A percentile compares a stretch with the other conserved stretches of the same genome.
Conservation (phyloP, 176 grass and related monocot species). For the Metroxylon sagu region DNA sequence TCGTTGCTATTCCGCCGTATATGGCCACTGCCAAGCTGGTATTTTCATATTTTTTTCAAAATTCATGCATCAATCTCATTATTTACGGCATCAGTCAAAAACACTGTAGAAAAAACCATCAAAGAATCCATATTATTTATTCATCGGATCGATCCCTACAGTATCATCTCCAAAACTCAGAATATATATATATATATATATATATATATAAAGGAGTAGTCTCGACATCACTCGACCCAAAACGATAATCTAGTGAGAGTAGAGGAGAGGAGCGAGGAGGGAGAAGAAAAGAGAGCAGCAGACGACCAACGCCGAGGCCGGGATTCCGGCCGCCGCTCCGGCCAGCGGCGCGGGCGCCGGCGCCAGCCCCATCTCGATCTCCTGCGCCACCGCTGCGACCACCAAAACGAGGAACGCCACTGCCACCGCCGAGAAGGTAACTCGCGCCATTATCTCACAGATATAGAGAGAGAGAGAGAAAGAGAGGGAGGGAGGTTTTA, state of each 20-base stretch:
- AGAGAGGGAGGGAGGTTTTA: not conserved
- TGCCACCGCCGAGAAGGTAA: constrained; percentile 25
- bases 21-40: too few species aligned
- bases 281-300: constrained; percentile 42
- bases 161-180: too few species aligned
- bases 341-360: constrained; percentile 37
- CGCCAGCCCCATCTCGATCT: constrained; percentile 23
- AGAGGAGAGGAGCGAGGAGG: constrained; percentile 29
- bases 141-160: too few species aligned
- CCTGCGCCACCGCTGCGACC: constrained; percentile 40
- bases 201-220: too few species aligned
- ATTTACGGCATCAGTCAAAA: too few species aligned
- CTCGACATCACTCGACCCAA: too few species aligned
- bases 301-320: constrained; percentile 33
- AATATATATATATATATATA: too few species aligned
- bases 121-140: too few species aligned
- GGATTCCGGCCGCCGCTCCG: constrained; percentile 34
- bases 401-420: constrained; percentile 41
- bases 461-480: not conserved
- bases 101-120: too few species aligned
- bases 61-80: too few species aligned
- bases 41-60: too few species aligned
- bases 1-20: too few species aligned
- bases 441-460: constrained; percentile 34
- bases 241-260: constrained; percentile 36